Conservation (phyloP, 208 protist species). For the Endotrypanum monterogeii region DNA sequence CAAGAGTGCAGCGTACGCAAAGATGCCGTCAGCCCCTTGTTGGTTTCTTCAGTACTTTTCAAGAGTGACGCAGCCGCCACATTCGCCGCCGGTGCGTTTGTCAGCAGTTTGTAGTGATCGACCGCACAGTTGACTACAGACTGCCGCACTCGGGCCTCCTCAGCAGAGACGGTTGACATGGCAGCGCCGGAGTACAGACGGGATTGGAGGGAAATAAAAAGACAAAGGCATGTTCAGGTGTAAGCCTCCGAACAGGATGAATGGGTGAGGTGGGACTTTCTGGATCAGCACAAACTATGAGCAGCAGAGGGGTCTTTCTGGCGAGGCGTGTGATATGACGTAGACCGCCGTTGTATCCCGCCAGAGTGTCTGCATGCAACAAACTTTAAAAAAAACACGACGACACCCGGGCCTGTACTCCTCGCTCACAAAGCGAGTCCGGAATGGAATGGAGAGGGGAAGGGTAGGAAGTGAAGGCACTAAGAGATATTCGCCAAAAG, state of each 20-base stretch:
- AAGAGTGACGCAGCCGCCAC: constrained; percentile 36
- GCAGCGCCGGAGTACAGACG: not conserved
- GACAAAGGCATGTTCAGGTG: not conserved
- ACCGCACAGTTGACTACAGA: constrained; percentile 70
- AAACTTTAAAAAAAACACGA: not conserved
- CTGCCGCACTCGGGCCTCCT: constrained; percentile 51
- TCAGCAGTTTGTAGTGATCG: constrained; percentile 66
- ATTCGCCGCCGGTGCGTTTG: constrained; percentile 59
- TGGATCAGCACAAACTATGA: not conserved
- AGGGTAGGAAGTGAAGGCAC: not conserved
- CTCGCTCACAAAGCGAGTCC: not conserved
- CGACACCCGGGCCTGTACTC: not conserved
- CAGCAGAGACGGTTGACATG: constrained; percentile 17
- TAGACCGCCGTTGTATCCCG: not conserved
- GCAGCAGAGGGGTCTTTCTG: not conserved
- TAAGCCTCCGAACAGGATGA: not conserved
- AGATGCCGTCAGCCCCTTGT: constrained; percentile 45
- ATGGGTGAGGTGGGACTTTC: no score
- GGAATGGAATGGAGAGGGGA: not conserved
- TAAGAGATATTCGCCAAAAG: no score
- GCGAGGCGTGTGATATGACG: not conserved
- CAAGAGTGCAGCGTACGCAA: constrained; percentile 54
- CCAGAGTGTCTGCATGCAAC: not conserved
- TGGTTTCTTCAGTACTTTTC: constrained; percentile 36
- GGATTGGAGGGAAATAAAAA: not conserved